A percentile compares a stretch with the other conserved stretches of the same genome.
phyloP scores from a whole-genome alignment of 2,329 filamentous ascomycete species.

The Aspergillus sp. region DNA sequence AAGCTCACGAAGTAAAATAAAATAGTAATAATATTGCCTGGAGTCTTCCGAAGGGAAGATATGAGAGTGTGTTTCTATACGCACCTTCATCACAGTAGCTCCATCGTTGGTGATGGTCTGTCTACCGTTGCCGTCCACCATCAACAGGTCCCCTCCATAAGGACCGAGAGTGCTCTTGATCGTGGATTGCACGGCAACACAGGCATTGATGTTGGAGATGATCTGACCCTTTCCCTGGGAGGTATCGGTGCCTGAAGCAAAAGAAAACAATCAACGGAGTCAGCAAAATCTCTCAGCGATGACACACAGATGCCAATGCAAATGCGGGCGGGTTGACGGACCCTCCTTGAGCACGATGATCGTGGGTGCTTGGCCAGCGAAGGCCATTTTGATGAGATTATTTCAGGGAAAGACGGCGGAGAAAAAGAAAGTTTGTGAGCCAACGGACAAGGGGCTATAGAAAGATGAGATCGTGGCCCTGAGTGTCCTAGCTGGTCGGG shows the following conservation, averaged over 20 bases:
- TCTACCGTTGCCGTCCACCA: constrained; percentile 92
- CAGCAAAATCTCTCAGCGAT: constrained; percentile 25
- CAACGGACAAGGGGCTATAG: constrained; percentile 15
- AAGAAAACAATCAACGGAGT: constrained; percentile 21
- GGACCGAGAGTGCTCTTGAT: constrained; percentile 95
- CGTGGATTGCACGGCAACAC: constrained; percentile 89
- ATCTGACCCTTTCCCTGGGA: constrained; percentile 97
- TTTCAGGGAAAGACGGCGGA: constrained; percentile 20
- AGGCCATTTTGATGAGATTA: constrained; percentile 69
- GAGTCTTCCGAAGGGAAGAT: neutral
- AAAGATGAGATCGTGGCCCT: constrained; percentile 29
- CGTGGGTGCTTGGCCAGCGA: constrained; percentile 94
- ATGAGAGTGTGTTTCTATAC: constrained; percentile 18
- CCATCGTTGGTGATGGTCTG: constrained; percentile 99
- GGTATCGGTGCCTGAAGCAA: constrained; percentile 78
- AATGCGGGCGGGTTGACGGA: constrained; percentile 52
- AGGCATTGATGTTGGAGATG: constrained; percentile 97
- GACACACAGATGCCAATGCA: constrained; percentile 22
- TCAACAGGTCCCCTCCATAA: constrained; percentile 92
- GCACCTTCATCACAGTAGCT: constrained; percentile 97
- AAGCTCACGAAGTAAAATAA: neutral
- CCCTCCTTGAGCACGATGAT: constrained; percentile 98
- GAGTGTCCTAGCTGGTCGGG: constrained; percentile 33
- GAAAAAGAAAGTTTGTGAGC: constrained; percentile 13
- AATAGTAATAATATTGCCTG: neutral